phyloP scores from a whole-genome alignment of 345 rosid genomes.

The Pugionium dolabratum region DNA sequence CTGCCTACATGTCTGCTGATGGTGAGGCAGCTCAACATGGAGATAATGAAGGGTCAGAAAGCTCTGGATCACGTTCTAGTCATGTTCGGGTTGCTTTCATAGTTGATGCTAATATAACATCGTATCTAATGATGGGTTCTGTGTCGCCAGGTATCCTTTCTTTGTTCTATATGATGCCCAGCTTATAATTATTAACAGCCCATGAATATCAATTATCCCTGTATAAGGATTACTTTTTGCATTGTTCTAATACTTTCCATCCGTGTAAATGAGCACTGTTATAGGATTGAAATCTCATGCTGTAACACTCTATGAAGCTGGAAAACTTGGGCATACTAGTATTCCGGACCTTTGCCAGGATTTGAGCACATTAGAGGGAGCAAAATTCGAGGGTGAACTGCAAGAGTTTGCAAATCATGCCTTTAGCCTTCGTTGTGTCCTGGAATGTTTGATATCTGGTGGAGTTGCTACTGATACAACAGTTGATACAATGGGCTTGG shows the following conservation, averaged over 20 bases:
- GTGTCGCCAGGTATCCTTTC: constrained; percentile 82
- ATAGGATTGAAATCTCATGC: constrained; percentile 98
- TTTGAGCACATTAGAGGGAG: constrained; percentile 86
- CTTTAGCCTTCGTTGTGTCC: constrained; percentile 92
- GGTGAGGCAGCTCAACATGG: constrained; percentile 67
- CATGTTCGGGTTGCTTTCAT: constrained; percentile 81
- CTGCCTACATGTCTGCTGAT: constrained; percentile 51
- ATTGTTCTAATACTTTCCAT: constrained; percentile 18
- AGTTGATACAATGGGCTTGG: constrained; percentile 47
- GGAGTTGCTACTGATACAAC: constrained; percentile 63
- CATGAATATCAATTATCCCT: constrained; percentile 1
- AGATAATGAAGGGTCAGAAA: constrained; percentile 57
- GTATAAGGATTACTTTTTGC: constrained; percentile 1
- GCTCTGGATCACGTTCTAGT: constrained; percentile 53
- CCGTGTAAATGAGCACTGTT: constrained; percentile 25
- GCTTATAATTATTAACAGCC: constrained; percentile 3
- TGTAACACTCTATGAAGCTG: constrained; percentile 96
- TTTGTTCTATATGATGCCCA: constrained; percentile 1
- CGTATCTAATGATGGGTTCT: constrained; percentile 99
- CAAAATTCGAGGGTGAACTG: constrained; percentile 96
- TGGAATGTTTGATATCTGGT: constrained; percentile 91
- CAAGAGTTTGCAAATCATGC: constrained; percentile 99
- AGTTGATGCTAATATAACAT: constrained; percentile 97
- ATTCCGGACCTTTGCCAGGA: constrained; percentile 97
- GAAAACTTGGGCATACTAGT: constrained; percentile 88